Base-by-base conservation (phyloP, 2,329 filamentous ascomycete genomes). In the Arthrobotrys sphaeroides region DNA sequence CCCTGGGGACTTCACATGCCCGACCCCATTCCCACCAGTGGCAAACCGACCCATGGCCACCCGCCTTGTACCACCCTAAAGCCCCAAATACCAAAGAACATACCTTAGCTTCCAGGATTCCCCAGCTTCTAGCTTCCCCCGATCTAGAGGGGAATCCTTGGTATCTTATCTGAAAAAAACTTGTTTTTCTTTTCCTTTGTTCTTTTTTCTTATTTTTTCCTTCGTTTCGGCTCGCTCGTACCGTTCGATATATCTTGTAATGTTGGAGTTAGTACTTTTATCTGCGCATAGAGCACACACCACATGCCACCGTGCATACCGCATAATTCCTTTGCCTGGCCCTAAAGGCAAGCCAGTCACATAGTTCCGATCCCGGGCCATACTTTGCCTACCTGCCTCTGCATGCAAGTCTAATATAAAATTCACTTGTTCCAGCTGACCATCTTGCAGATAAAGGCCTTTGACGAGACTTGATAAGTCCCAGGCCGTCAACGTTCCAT, bases 391-490 rank as follows among this genome's bases (percentile, higher is more conserved):
- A n/a, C 28, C 20, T 64, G 40, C 42, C 26, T 24, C 65, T 67
- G 69, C 69, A 73, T 67, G 60, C 61, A 61, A 67, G 64, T 57
- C 45, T 72, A 72, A 64, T 72, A 65, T 45, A 51, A 20, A 42
- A n/a, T n/a, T 45, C 45, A 55, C 38, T n/a, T n/a, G 43, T 31
- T 49, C 64, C 72, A 75, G 70, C 70, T 75, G 72, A 75, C 72
- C 72, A 36, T 75, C 64, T n/a, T 75, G 64, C 72, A 74, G 69
- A 20, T 47, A 59, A 67, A 64, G 40, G 31, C 51, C 5, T 49
- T 24, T 18, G 26, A 49, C 68, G 33, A 55, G 47, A 36, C 42
- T 61, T 28, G 51, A 55, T n/a, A 16, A 40, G 20, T 9, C 45
- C n/a, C 51, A 24, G 24, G n/a, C 36, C 10, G 18, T 26, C 16